Percentiles rank a stretch among this genome's conserved stretches.
phyloP scores from a whole-genome alignment of 2,329 filamentous ascomycete species.

The Pestalotiopsis sp. region DNA sequence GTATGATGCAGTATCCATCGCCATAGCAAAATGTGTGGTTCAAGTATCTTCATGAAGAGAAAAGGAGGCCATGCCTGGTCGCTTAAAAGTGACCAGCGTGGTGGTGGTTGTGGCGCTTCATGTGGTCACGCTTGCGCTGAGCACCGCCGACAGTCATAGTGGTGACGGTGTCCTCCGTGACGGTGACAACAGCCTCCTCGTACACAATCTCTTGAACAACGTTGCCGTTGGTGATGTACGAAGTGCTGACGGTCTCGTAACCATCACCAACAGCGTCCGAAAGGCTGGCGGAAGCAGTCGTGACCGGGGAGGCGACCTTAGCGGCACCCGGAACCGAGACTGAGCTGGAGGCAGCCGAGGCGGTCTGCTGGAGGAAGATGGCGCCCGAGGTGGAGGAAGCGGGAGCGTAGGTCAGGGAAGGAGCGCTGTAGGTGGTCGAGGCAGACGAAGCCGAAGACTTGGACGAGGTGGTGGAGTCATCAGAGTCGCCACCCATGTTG shows the following conservation, averaged over 20 bases:
- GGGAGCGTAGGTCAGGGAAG: constrained; percentile 26
- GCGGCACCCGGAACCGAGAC: constrained; percentile 11
- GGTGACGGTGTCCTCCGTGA: constrained; percentile 45
- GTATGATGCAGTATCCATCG: constrained; percentile 9
- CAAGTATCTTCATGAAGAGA: constrained; percentile 13
- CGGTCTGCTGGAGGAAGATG: constrained; percentile 31
- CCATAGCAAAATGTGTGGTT: not conserved
- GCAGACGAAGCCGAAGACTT: constrained; percentile 15
- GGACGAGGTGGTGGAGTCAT: constrained; percentile 4
- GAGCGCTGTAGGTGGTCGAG: constrained; percentile 20
- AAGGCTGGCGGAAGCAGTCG: constrained; percentile 30
- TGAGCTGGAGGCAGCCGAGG: constrained; percentile 15
- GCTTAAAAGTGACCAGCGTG: constrained; percentile 10
- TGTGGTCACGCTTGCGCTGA: constrained; percentile 33
- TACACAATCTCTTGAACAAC: constrained; percentile 59
- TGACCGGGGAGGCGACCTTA: constrained; percentile 16
- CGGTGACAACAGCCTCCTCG: constrained; percentile 56
- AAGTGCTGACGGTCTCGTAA: constrained; percentile 49
- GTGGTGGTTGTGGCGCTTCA: constrained; percentile 41
- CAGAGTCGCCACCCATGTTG: constrained; percentile 17
- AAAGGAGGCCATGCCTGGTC: not conserved
- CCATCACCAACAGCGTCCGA: constrained; percentile 33
- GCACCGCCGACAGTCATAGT: constrained; percentile 40
- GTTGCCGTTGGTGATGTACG: constrained; percentile 52
- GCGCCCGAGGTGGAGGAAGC: constrained; percentile 26